These are phyloP conservation scores for Isoetes engelmannii DNA, from an alignment of 83 land plant genomes.

Conservation along the genomic window DNA sequence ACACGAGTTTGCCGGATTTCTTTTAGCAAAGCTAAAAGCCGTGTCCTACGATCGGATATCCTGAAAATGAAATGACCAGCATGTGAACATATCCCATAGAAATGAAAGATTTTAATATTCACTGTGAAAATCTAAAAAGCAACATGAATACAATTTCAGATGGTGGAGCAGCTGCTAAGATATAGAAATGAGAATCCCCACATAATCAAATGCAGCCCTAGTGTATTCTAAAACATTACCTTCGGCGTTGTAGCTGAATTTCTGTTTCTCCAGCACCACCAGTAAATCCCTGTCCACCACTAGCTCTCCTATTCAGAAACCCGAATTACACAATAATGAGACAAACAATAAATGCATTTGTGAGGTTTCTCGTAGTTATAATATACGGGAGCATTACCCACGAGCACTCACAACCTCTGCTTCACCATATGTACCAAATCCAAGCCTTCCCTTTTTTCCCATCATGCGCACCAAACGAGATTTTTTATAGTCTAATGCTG, in stretches of 20 bases:
- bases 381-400: slow-evolving; percentile 45
- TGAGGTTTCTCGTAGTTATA: not conserved
- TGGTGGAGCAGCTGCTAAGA: no score
- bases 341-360: not conserved
- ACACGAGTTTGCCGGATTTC: slow-evolving; percentile 79
- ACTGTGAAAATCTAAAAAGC: no score
- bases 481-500: slow-evolving; percentile 81
- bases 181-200: no score
- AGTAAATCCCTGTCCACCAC: slow-evolving; percentile 80
- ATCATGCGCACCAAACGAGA: slow-evolving; percentile 77
- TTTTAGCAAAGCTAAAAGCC: slow-evolving; percentile 45
- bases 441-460: slow-evolving; percentile 58
- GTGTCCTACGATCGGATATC: slow-evolving; percentile 58
- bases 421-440: slow-evolving; percentile 76
- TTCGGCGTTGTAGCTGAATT: slow-evolving; percentile 82
- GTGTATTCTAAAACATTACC: slow-evolving; percentile 28
- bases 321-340: not conserved
- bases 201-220: no score
- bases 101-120: no score
- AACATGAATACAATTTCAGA: no score
- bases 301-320: slow-evolving; percentile 60
- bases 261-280: slow-evolving; percentile 99
- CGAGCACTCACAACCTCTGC: slow-evolving; percentile 94
- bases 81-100: no score
- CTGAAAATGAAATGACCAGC: slow-evolving; percentile 19